Percentiles rank a stretch among this genome's conserved stretches.
phyloP scores from a whole-genome alignment of 306 rosid genomes.

The Prosopis cineraria region DNA sequence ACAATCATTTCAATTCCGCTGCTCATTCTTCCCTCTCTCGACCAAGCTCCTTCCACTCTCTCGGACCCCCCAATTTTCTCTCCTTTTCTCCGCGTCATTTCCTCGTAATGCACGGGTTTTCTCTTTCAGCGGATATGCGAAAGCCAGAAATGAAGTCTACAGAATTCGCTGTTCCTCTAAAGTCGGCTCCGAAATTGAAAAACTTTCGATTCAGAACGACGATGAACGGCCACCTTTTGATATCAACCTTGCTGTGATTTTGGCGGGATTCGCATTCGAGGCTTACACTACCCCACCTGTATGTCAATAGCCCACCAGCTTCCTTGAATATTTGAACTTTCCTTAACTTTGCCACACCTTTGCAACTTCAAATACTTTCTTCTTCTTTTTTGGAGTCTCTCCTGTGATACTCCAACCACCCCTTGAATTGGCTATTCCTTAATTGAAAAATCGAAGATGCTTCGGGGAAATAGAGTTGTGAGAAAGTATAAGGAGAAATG shows the following conservation, averaged over 20 bases:
- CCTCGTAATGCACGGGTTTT: slow-evolving; percentile 41
- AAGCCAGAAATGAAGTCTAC: slow-evolving; percentile 33
- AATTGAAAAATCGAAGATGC: background rate
- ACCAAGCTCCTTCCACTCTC: slow-evolving; percentile 31
- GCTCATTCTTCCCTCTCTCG: slow-evolving; percentile 33
- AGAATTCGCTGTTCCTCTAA: slow-evolving; percentile 48
- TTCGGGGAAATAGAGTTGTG: background rate
- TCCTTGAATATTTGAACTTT: background rate
- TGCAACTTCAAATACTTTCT: background rate
- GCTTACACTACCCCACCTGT: slow-evolving; percentile 83
- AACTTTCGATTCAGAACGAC: slow-evolving; percentile 35
- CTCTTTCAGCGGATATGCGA: slow-evolving; percentile 21
- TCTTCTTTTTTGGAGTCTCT: too few relatives aligned
- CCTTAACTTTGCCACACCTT: background rate
- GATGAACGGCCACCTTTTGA: slow-evolving; percentile 70
- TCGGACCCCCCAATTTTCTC: slow-evolving; percentile 26
- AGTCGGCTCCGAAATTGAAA: slow-evolving; percentile 48
- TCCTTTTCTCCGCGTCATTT: slow-evolving; percentile 31
- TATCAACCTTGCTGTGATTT: slow-evolving; percentile 85
- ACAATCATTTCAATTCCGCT: slow-evolving; percentile 51
- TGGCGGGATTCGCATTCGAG: slow-evolving; percentile 93
- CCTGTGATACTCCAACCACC: background rate
- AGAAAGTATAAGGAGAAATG: background rate
- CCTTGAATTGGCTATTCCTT: background rate
- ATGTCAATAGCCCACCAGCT: slow-evolving; percentile 11